Base-by-base conservation (phyloP, 192 early-diverging fungal genomes). In the Linnemannia zychae region DNA sequence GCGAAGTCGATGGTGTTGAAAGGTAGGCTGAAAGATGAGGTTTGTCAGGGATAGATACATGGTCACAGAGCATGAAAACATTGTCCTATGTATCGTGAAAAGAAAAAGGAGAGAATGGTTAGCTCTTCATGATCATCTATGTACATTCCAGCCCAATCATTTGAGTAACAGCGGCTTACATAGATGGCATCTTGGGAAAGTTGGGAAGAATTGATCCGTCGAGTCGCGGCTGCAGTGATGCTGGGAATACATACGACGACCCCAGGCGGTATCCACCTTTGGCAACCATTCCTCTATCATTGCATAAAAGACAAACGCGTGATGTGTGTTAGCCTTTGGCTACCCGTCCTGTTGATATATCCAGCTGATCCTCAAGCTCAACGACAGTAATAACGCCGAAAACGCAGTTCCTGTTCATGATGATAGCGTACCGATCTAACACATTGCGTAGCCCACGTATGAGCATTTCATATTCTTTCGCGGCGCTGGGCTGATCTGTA, bases 181-280 rank as follows among this genome's bases (percentile, higher is more conserved):
- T 66, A 16, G 83, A 76, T 1, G 83, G 74, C 68, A 79, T 79
- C 50, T 85, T 76, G 6, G 83, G 78, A 24, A 79, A 79, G 33
- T 40, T 76, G 9, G 83, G 83, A 4, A 85, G 77, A 18, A 85
- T 72, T 7, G 77, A 76, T 37, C 63, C 74, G 15, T 79, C 83
- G 2, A 85, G 73, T 47, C 67, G 52, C 5, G 77, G 78, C n/a
- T 79, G 77, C 24, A 85, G 22, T 20, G 83, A 85, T 17, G 83
- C 44, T 37, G 83, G 83, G 28, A 85, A 85, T 1, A 85, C 83
- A 48, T 85, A 85, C 3, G 77, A 75, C 9, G 71, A 31, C 24
- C 74, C 83, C 13, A 85, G 47, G 22, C 83, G 77, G 38, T 85
- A 85, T 20, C 83, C 83, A 7, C 83, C 83, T 76, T 79, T 85